Evolutionary conservation across 2,329 filamentous ascomycete genomes (phyloP), one percentile per base, ranked within the genome.

Genomic region (Venturia aucupariae): DNA sequence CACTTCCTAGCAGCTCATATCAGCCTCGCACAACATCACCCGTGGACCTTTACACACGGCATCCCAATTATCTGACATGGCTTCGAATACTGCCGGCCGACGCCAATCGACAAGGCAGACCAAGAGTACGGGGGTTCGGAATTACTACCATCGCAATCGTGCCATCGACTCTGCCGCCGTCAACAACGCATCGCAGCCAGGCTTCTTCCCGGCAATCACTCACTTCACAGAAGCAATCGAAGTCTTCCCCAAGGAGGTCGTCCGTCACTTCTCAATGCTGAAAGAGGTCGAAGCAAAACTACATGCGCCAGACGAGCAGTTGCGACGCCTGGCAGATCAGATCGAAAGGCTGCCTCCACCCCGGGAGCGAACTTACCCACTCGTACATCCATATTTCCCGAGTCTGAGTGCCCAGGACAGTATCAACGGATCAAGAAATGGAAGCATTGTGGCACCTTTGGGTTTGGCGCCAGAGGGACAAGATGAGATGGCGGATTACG

Each of bases 241-340:
- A 62, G 92, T 93, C 46, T 84, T 99, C 32, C 94, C 94, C 4
- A 92, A 92, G 75, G 94, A 99, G 78, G 90, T 97, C 61, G 91
- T 96, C 70, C 88, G 92, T 73, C 93, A 99, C 76, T 96, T 96
- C 71, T 97, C 93, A 41, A 84, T 97, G 65, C 82, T 99, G 69
- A 97, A 97, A 75, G 94, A 99, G 78, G 94, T 97, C 60, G 94
- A 99, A 79, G 93, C 93, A 67, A 99, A 99, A 78, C 90, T 96
- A 68, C 94, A 92, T 76, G 87, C 86, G 32, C 89, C 94, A 7
- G 91, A 96, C 74, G 89, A 94, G 70, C 84, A 88, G 71, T 82
- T 99, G 65, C 87, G 89, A 72, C 84, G 88, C 72, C 82, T 95
- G 67, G 84, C 96, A 70, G 82, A 87, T 67, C 82, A 82, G 63